Conservation (phyloP, 1,284 basidiomycete genomes). For the Farysia itapuensis region DNA sequence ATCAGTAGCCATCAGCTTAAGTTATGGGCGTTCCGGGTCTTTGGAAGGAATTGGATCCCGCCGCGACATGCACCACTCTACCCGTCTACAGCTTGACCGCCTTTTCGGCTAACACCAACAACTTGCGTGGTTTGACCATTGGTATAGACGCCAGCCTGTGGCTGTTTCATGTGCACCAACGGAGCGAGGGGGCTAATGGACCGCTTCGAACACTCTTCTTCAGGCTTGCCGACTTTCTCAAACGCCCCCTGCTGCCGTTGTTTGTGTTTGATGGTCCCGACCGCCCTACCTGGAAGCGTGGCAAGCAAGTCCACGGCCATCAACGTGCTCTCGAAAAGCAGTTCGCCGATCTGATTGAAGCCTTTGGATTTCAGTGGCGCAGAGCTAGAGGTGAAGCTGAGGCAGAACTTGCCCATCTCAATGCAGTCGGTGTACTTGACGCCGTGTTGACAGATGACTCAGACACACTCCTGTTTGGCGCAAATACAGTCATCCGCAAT, state of each 20-base stretch:
- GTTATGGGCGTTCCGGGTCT: constrained; percentile 52
- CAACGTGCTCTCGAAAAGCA: constrained; percentile 48
- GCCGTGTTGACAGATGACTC: constrained; percentile 90
- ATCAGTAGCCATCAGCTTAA: no score
- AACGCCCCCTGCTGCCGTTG: constrained; percentile 77
- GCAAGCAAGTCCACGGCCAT: constrained; percentile 67
- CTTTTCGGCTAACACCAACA: constrained; percentile 14
- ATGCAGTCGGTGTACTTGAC: constrained; percentile 78
- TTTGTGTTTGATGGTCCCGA: constrained; percentile 93
- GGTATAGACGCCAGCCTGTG: constrained; percentile 60
- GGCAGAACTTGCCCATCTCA: constrained; percentile 88
- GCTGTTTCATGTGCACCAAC: constrained; percentile 63
- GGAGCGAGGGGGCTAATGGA: constrained; percentile 62
- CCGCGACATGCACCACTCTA: constrained; percentile 32
- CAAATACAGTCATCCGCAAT: constrained; percentile 75
- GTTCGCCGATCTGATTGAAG: constrained; percentile 70
- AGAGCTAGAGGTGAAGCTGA: constrained; percentile 94
- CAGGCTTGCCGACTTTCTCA: constrained; percentile 70
- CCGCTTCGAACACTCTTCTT: constrained; percentile 63
- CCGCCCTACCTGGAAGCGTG: constrained; percentile 79
- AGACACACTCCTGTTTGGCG: constrained; percentile 88
- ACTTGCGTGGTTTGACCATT: constrained; percentile 21
- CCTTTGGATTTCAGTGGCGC: constrained; percentile 72
- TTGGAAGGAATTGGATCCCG: constrained; percentile 42
- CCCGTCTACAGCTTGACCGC: constrained; percentile 21